Conservation (phyloP, 257 asterid genomes). For the Asclepias syriaca region DNA sequence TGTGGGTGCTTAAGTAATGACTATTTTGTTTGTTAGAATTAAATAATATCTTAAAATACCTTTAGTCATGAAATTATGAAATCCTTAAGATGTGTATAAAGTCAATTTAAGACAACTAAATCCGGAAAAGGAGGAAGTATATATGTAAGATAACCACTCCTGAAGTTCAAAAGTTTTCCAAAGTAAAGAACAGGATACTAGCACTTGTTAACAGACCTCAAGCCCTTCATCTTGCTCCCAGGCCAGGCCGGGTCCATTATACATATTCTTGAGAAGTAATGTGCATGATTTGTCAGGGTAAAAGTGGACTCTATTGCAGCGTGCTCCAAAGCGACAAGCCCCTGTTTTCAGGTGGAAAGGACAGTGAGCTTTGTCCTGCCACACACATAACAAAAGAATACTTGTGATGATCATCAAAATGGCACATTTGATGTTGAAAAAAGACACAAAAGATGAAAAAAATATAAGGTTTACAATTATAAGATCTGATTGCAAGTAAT, state of each 20-base stretch:
- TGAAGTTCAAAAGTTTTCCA: conserved; percentile 16
- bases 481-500: neutral
- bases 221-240: conserved; percentile 99
- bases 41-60: too few relatives aligned
- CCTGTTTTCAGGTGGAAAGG: conserved; percentile 99
- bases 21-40: too few relatives aligned
- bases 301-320: conserved; percentile 92
- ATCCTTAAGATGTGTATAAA: too few relatives aligned
- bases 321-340: conserved; percentile 87
- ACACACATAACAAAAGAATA: conserved; percentile 31
- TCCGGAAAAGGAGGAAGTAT: too few relatives aligned
- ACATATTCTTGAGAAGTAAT: conserved; percentile 87
- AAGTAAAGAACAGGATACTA: conserved; percentile 79
- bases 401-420: conserved; percentile 17
- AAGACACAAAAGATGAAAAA: conserved; percentile 6
- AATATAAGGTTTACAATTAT: conserved; percentile 1
- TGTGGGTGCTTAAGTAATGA: too few relatives aligned
- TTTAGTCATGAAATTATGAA: too few relatives aligned
- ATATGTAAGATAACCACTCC: neutral
- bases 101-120: too few relatives aligned
- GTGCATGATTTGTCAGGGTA: conserved; percentile 96
- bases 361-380: conserved; percentile 98
- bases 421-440: neutral
- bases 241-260: conserved; percentile 89
- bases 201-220: conserved; percentile 99